Conservation (phyloP, 2,329 filamentous ascomycete species). For the Microsporum audouinii region DNA sequence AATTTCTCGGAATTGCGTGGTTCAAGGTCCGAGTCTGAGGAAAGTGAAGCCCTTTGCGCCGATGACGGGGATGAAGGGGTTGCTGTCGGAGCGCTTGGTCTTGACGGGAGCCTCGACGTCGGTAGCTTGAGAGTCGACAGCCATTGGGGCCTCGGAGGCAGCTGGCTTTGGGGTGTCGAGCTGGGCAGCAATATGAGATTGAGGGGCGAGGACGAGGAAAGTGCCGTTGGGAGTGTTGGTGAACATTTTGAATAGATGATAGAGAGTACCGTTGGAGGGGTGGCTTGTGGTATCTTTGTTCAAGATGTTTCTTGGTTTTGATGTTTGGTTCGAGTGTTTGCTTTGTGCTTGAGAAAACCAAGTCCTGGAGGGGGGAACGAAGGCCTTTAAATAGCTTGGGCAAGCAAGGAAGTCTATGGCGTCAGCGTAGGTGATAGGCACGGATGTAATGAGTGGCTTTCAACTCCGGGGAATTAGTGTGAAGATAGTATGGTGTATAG, state of each 20-base stretch:
- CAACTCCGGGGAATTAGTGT: not conserved
- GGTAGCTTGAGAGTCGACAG: not conserved
- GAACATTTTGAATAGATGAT: constrained; percentile 11
- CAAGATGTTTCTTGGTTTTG: not conserved
- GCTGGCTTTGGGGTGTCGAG: constrained; percentile 4
- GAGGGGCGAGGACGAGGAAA: constrained; percentile 16
- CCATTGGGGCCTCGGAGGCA: not conserved
- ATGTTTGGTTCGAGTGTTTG: not conserved
- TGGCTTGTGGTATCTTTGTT: not conserved
- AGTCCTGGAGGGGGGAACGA: not conserved
- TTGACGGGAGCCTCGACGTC: constrained; percentile 1
- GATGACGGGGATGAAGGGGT: constrained; percentile 7
- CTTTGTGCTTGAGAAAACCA: not conserved
- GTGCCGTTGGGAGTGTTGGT: constrained; percentile 14
- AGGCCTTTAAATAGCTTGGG: not conserved
- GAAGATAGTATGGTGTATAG: not conserved
- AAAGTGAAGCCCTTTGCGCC: constrained; percentile 9
- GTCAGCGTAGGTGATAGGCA: not conserved
- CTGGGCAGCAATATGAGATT: constrained; percentile 9
- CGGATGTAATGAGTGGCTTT: not conserved
- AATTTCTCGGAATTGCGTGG: not conserved
- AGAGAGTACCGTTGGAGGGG: not conserved
- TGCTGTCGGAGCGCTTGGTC: constrained; percentile 12
- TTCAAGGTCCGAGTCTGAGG: constrained; percentile 14
- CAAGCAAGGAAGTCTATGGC: not conserved